A percentile compares a stretch with the other conserved stretches of the same genome.
Evolutionary conservation across 345 rosid genomes (phyloP).

Genomic region (Excoecaria agallocha): DNA sequence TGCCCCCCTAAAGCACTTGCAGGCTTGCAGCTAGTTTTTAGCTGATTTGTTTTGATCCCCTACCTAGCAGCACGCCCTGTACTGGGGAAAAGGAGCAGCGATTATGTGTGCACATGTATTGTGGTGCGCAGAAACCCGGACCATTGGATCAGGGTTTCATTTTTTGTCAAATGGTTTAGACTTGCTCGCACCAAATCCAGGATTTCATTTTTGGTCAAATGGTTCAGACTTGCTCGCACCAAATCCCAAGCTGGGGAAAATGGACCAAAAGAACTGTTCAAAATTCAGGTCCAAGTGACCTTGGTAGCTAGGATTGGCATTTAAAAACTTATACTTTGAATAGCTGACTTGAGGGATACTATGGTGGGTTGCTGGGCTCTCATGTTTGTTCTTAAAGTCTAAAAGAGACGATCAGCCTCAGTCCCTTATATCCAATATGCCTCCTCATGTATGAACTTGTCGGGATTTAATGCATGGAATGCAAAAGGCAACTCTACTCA

Average conservation of each 20-base stretch:
- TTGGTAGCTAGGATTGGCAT: background rate
- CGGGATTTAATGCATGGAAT: background rate
- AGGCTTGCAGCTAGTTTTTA: background rate
- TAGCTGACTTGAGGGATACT: background rate
- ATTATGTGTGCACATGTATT: no score
- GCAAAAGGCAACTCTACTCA: background rate
- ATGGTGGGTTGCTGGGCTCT: background rate
- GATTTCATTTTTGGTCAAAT: no score
- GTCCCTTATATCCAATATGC: background rate
- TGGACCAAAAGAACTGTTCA: background rate
- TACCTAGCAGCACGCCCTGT: background rate
- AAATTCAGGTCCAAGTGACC: no score
- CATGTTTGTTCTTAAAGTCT: background rate
- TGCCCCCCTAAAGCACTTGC: background rate
- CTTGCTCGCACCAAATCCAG: no score
- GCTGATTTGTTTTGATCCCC: background rate
- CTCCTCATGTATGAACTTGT: background rate
- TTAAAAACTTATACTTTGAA: background rate
- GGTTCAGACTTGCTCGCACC: no score
- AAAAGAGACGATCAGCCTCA: background rate
- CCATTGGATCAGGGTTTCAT: no score
- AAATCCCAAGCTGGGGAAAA: no score
- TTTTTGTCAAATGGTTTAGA: no score
- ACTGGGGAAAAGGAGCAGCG: no score
- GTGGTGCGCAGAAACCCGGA: no score